Evolutionary conservation across 31 red algal species (phyloP).

Genomic region (Endocladia muricata): DNA sequence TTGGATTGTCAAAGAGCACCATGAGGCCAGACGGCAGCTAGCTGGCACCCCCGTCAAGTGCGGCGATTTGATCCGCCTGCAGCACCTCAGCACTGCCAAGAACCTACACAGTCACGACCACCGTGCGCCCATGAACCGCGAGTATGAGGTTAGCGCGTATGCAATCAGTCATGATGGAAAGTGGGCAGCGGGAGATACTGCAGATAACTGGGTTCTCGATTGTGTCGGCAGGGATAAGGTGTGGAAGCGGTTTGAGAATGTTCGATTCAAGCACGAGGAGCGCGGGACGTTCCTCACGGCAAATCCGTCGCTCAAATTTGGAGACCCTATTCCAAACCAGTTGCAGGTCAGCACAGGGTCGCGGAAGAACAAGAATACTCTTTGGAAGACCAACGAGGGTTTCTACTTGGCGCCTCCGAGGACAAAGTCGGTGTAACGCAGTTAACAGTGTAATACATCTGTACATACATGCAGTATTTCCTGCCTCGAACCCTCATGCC

Average conservation of each 20-base stretch:
- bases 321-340: constrained; percentile 76
- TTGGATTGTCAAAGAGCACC: constrained; percentile 70
- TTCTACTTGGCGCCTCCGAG: constrained; percentile 46
- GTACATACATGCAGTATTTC: too few species aligned
- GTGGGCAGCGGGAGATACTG: constrained; percentile 69
- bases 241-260: constrained; percentile 60
- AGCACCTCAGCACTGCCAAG: constrained; percentile 81
- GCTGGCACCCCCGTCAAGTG: constrained; percentile 66
- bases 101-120: constrained; percentile 89
- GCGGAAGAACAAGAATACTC: constrained; percentile 46
- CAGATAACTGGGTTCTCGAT: constrained; percentile 81
- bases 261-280: constrained; percentile 76
- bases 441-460: too few species aligned
- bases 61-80: constrained; percentile 71
- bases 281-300: constrained; percentile 52
- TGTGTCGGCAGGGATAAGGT: constrained; percentile 24
- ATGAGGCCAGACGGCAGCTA: not conserved
- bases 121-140: constrained; percentile 64
- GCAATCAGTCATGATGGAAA: constrained; percentile 11
- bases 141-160: constrained; percentile 87
- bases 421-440: not conserved
- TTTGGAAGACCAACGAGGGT: constrained; percentile 88
- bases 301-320: constrained; percentile 40
- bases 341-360: constrained; percentile 55
- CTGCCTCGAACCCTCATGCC: too few species aligned